Percentiles rank a stretch among this genome's conserved stretches.
These are phyloP conservation scores for Paecilomyces niveus DNA, from an alignment of 2,329 filamentous ascomycete genomes.

Conservation along the genomic window DNA sequence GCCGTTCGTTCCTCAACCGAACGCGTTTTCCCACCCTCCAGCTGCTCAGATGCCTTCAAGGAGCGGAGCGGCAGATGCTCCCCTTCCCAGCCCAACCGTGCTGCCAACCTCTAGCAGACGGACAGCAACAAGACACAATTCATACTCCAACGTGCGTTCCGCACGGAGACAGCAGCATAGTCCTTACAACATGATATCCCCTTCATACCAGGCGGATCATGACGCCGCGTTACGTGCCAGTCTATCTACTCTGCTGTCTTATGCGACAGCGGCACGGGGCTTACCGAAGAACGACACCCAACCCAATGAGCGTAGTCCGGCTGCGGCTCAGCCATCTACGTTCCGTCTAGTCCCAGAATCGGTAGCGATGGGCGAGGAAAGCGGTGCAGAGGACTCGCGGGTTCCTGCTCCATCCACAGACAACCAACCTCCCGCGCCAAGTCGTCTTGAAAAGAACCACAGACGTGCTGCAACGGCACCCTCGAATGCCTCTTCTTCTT, in stretches of 20 bases:
- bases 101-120: constrained; percentile 26
- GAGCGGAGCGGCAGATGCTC: constrained; percentile 35
- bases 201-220: constrained; percentile 75
- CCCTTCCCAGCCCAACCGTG: constrained; percentile 45
- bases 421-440: constrained; percentile 11
- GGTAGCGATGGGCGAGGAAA: constrained; percentile 44
- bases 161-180: constrained; percentile 42
- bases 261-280: constrained; percentile 79
- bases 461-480: constrained; percentile 13
- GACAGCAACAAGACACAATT: constrained; percentile 33
- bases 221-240: constrained; percentile 89
- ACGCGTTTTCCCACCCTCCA: constrained; percentile 83
- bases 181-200: constrained; percentile 63
- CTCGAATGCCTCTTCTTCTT: constrained; percentile 7
- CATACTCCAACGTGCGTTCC: constrained; percentile 22
- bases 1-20: constrained; percentile 77
- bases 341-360: constrained; percentile 57
- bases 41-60: constrained; percentile 40
- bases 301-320: constrained; percentile 16
- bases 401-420: constrained; percentile 12
- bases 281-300: constrained; percentile 55
- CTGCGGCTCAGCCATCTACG: constrained; percentile 40
- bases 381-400: constrained; percentile 15
- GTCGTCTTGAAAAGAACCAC: constrained; percentile 16
- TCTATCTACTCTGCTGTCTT: constrained; percentile 92